Percentiles rank a stretch among this genome's conserved stretches.
Conservation (phyloP, 2,329 filamentous ascomycete species). For the Coleophoma cylindrospora region DNA sequence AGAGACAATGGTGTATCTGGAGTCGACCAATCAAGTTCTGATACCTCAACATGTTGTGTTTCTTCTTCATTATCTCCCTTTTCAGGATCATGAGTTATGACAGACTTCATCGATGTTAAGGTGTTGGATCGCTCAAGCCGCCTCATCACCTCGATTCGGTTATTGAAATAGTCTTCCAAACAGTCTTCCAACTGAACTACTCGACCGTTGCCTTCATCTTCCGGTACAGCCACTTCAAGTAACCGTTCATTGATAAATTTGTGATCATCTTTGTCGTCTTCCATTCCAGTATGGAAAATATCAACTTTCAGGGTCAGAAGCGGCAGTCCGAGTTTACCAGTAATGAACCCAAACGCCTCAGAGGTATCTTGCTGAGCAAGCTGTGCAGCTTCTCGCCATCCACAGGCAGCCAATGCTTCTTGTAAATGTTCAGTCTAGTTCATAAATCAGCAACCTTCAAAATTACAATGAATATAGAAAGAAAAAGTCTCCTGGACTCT, state of each 20-base stretch:
- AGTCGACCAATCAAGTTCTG: slow-evolving; percentile 15
- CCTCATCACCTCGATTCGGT: slow-evolving; percentile 77
- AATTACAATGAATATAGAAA: no score
- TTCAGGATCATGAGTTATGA: slow-evolving; percentile 8
- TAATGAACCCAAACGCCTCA: slow-evolving; percentile 93
- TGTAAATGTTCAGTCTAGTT: slow-evolving; percentile 75
- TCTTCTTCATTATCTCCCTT: slow-evolving; percentile 6
- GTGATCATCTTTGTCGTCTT: slow-evolving; percentile 80
- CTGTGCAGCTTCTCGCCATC: slow-evolving; percentile 76
- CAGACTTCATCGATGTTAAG: slow-evolving; percentile 28
- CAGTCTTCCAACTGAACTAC: slow-evolving; percentile 83
- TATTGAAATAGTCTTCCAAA: slow-evolving; percentile 89
- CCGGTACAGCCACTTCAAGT: slow-evolving; percentile 84
- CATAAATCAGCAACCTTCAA: slow-evolving; percentile 7
- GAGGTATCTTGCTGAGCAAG: slow-evolving; percentile 91
- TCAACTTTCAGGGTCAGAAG: slow-evolving; percentile 90
- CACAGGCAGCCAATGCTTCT: slow-evolving; percentile 75
- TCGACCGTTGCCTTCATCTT: slow-evolving; percentile 60
- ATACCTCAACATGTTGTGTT: slow-evolving; percentile 17
- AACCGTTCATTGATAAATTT: slow-evolving; percentile 90
- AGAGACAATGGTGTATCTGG: slow-evolving; percentile 16
- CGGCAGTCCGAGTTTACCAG: slow-evolving; percentile 80
- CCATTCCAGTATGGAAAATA: slow-evolving; percentile 85
- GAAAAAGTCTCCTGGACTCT: no score
- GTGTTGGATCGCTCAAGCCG: slow-evolving; percentile 62